A percentile compares a stretch with the other conserved stretches of the same genome.
These are phyloP conservation scores for Teunomyces aglyptinius DNA, from an alignment of 805 yeast genomes.

Conservation along the genomic window DNA sequence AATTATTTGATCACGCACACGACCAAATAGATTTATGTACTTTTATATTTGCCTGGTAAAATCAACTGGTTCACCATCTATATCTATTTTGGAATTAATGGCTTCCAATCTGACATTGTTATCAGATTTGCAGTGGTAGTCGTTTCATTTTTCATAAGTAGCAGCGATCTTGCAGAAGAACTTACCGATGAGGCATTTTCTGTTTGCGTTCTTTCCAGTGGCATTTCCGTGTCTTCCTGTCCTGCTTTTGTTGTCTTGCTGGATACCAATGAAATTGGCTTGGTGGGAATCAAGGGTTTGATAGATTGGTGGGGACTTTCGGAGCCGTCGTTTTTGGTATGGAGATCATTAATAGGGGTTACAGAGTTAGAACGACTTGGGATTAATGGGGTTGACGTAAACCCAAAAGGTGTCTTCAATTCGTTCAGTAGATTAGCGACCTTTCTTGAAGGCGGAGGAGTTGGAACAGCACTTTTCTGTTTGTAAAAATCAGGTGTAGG, in stretches of 20 bases:
- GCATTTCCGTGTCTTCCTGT: background rate
- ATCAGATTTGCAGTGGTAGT: constrained; percentile 14
- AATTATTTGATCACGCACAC: background rate
- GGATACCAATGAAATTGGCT: constrained; percentile 29
- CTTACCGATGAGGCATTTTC: background rate
- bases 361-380: constrained; percentile 34
- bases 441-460: constrained; percentile 22
- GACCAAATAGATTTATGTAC: background rate
- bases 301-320: background rate
- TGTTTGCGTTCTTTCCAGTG: background rate
- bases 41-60: background rate
- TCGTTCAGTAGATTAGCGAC: constrained; percentile 12
- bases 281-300: constrained; percentile 37
- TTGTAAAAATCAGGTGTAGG: constrained; percentile 7
- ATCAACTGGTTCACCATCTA: no score
- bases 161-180: constrained; percentile 8
- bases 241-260: constrained; percentile 13
- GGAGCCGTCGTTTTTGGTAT: background rate
- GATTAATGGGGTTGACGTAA: constrained; percentile 37
- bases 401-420: constrained; percentile 29
- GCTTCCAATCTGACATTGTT: constrained; percentile 50
- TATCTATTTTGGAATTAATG: constrained; percentile 44
- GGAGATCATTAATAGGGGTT: constrained; percentile 18
- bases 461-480: constrained; percentile 3
- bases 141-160: constrained; percentile 4